Base-by-base conservation (phyloP, 208 protist genomes). In the Leishmania guyanensis region DNA sequence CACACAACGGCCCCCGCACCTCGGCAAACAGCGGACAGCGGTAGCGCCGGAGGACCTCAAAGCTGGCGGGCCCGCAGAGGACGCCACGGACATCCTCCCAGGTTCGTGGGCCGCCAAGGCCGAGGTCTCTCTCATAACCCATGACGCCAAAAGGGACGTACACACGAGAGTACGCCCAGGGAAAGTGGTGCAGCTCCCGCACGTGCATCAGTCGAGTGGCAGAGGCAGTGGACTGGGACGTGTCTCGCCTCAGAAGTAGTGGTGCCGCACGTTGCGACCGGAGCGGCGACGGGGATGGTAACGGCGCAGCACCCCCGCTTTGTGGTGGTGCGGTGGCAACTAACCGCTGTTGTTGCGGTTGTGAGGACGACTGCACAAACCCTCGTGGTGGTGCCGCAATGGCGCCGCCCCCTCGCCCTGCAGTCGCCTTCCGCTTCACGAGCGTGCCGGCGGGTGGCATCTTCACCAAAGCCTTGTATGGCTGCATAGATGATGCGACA, bases 111-210 rank as follows among this genome's bases (percentile, higher is more conserved):
- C 88, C 86, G 39, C 84, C 86, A 29, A 83, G 26, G 60, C 80
- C 84, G 58, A 79, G 77, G 60, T 88, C 86, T 5, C 16, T n/a
- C 80, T 92, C 85, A 78, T 75, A 73, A 4, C 89, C 89, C 65
- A 96, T 69, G 46, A 91, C 86, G 16, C 86, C 87, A 26, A 78
- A 84, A 2, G 93, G 93, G 54, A 83, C 82, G 60, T 92, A 84
- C 4, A 91, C 54, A 48, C 87, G 79, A 4, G 83, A 83, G 69
- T 87, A 65, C 26, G 78, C 29, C 43, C 92, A 83, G 0, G 88
- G 88, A 68, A 96, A 91, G 81, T 92, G 90, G 58, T 94, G 88
- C 8, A 86, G 75, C 82, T 93, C 89, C 50, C 81, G 77, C 50
- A 91, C 82, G 43, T 79, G 84, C 73, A 84, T 77, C 33, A n/a